These are phyloP conservation scores for Phytophthora citrophthora DNA, from an alignment of 352 stramenopile species.

Conservation along the genomic window DNA sequence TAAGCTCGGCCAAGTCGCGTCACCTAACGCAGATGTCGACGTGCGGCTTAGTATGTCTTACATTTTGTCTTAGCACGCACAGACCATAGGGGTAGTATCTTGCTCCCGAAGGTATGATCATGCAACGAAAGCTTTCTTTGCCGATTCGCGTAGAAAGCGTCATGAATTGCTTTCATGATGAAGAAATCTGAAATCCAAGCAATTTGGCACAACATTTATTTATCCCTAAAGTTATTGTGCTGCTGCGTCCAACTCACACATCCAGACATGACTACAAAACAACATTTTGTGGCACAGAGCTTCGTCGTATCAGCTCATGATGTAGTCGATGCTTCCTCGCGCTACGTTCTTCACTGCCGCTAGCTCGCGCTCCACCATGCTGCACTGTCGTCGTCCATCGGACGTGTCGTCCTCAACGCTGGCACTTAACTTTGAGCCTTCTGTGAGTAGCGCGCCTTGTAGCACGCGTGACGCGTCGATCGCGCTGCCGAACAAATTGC, in stretches of 20 bases:
- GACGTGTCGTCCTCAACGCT: slow-evolving; percentile 33
- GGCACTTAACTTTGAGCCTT: slow-evolving; percentile 36
- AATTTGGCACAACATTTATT: not conserved
- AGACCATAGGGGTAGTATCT: no score
- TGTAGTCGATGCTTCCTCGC: slow-evolving; percentile 8
- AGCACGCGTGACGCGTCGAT: slow-evolving; percentile 34
- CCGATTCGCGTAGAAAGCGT: no score
- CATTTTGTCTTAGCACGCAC: slow-evolving; percentile 16
- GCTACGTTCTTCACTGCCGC: not conserved
- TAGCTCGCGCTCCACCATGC: slow-evolving; percentile 29
- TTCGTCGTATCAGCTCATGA: slow-evolving; percentile 7
- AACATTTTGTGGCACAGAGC: not conserved
- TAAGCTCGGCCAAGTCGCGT: slow-evolving; percentile 20
- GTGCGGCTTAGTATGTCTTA: slow-evolving; percentile 6
- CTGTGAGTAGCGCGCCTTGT: slow-evolving; percentile 33
- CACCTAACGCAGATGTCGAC: not conserved
- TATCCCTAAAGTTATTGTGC: slow-evolving; percentile 12
- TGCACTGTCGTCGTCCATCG: slow-evolving; percentile 17
- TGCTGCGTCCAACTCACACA: not conserved
- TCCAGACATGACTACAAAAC: slow-evolving; percentile 8
- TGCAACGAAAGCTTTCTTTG: no score
- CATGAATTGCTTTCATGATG: no score
- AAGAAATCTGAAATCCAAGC: no score
- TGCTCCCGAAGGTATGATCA: no score
- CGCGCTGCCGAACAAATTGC: slow-evolving; percentile 34